Base-by-base conservation (phyloP, 345 rosid species). In the Citrus australasica region DNA sequence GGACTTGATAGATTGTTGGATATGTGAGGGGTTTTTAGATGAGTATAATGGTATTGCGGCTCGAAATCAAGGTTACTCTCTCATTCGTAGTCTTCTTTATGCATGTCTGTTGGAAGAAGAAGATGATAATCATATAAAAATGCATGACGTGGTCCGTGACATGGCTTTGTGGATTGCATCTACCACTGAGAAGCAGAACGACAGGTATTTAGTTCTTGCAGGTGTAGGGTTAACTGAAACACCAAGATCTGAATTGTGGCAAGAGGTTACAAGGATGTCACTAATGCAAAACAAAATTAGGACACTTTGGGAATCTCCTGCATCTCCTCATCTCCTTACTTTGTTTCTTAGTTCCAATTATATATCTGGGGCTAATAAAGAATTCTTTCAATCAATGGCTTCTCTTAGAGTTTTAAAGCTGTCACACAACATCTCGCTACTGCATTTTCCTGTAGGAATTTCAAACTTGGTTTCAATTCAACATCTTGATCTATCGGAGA, bases 91-190 rank as follows among this genome's bases (percentile, higher is more conserved):
- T 58, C 87, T 88, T 4, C 7, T 68, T 37, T 17, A 11, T 33
- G 81, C 80, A 0, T 75, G 82, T 72, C 72, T 85, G 9, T 58
- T 89, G 76, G 79, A 85, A 37, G 67, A 37, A 28, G 56, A 11
- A 21, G 32, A 67, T 5, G 76, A 77, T 14, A 33, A 9, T 11
- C 4, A 6, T 51, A 79, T 86, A 3, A 82, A 80, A 62, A 85
- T 88, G 90, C 91, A 83, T 70, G 87, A 82, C 42, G 67, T 89
- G 64, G 60, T 89, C 5, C 85, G 85, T 0, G 90, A 87, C 33
- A 77, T 84, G 84, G 82, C 82, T 9, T 60, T 89, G 22, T 87
- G 88, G 89, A 40, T 87, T 58, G 79, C 78, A 3, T 38, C 68
- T 9, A 28, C 68, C 5, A 32, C 10, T 22, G 79, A 82, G 13